Percentiles rank a stretch among this genome's conserved stretches.
phyloP scores from a whole-genome alignment of 495 filamentous ascomycete species.

The Podospora australis region DNA sequence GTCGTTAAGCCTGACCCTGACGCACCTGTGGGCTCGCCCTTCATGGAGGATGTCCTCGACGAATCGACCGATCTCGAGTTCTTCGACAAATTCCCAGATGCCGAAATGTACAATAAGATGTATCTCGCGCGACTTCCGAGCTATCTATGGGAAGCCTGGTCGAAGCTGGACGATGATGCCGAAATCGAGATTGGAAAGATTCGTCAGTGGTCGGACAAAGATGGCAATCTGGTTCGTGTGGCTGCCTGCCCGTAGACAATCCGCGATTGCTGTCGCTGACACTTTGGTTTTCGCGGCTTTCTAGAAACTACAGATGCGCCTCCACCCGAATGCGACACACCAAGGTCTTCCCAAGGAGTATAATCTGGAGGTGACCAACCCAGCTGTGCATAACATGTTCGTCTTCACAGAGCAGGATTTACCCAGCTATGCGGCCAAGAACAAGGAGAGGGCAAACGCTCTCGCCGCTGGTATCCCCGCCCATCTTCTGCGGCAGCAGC shows the following conservation, averaged over 20 bases:
- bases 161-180: constrained; percentile 43
- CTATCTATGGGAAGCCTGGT: constrained; percentile 68
- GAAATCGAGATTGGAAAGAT: constrained; percentile 69
- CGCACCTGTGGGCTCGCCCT: constrained; percentile 45
- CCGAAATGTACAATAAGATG: constrained; percentile 40
- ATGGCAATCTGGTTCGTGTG: constrained; percentile 36
- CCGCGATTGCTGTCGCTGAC: constrained; percentile 8
- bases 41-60: constrained; percentile 65
- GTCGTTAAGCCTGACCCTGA: constrained; percentile 67
- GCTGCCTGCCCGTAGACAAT: background rate
- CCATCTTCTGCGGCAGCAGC: constrained; percentile 39
- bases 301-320: constrained; percentile 38
- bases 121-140: constrained; percentile 74
- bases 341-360: constrained; percentile 75
- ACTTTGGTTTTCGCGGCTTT: background rate
- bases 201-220: constrained; percentile 49
- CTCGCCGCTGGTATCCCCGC: constrained; percentile 44
- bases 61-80: constrained; percentile 85
- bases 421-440: constrained; percentile 63
- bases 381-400: constrained; percentile 67
- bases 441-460: constrained; percentile 42
- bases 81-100: constrained; percentile 38
- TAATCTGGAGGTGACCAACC: constrained; percentile 59
- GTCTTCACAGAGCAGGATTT: constrained; percentile 90
- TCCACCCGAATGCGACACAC: constrained; percentile 48